Base-by-base conservation (phyloP, 805 yeast species). In the Priceomyces fermenticarens region DNA sequence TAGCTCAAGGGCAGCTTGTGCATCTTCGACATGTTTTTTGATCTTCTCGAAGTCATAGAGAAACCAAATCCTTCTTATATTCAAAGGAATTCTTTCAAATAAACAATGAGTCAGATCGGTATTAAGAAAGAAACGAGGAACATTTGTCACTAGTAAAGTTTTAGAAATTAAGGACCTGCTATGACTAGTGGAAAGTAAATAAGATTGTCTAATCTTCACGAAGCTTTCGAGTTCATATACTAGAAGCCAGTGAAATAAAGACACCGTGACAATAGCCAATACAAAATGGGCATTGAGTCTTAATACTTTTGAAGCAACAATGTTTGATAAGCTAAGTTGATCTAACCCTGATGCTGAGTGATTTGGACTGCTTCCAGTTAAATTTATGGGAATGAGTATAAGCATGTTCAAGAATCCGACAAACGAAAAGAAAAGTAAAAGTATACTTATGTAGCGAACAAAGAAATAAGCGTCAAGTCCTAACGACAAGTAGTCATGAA, bases 391-490 rank as follows among this genome's bases (percentile, higher is more conserved):
- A 2, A 85, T 50, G 26, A 88, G 62, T 0, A 84, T 61, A 0
- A 87, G 75, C 20, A 85, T 60, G 40, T 80, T 77, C 9, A 83
- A 43, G 0, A 75, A 38, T 0, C 87, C 81, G 15, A 83, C 57
- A 0, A 73, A 69, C 1, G 65, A 49, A 52, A 83, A 83, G 35
- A 83, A 67, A 2, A 73, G 45, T 26, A 78, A 53, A 9, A 85
- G 52, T 3, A 82, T 62, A 36, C 66, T 58, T 35, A 88, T 53
- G 50, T 75, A 87, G 37, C 96, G 59, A 2, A 87, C 51, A 47
- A 86, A 83, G 53, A 83, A 81, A 55, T 83, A 87, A 0, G 89
- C 80, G 57, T 88, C 96, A 6, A 86, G 55, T 0, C 96, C 95
- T 45, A 75, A 61, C 1, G 66, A 58, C 20, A 70, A 54, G 49